Evolutionary conservation across 2,329 filamentous ascomycete species (phyloP).

Genomic region (Arthrinium puccinioides): DNA sequence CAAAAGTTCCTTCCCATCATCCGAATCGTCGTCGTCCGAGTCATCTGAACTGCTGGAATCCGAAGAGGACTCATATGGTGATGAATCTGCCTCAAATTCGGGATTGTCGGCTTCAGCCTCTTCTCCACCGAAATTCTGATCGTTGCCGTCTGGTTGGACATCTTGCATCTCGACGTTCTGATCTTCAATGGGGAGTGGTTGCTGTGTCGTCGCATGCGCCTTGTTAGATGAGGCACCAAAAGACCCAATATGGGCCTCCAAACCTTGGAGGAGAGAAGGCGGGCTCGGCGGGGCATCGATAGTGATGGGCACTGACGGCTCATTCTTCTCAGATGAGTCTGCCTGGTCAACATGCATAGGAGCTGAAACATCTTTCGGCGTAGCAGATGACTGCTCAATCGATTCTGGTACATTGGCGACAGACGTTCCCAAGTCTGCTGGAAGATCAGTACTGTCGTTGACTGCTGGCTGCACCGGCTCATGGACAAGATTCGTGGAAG

Average conservation of each 20-base stretch:
- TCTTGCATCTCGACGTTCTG: slow-evolving; percentile 12
- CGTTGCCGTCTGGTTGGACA: too few species aligned
- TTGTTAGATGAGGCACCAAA: slow-evolving; percentile 16
- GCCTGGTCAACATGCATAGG: slow-evolving; percentile 10
- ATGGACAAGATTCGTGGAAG: too few species aligned
- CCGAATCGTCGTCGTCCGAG: slow-evolving; percentile 52
- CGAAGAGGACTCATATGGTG: slow-evolving; percentile 63
- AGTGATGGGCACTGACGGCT: slow-evolving; percentile 1
- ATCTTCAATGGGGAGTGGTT: slow-evolving; percentile 5
- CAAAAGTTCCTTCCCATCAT: slow-evolving; percentile 64
- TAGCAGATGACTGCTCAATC: too few species aligned
- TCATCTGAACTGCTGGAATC: slow-evolving; percentile 53
- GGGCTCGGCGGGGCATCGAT: slow-evolving; percentile 19
- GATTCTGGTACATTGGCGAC: too few species aligned
- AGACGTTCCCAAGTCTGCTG: too few species aligned
- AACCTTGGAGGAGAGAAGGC: slow-evolving; percentile 23
- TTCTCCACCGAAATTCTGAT: background rate
- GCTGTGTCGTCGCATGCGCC: slow-evolving; percentile 2
- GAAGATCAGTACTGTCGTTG: too few species aligned
- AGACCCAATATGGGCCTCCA: slow-evolving; percentile 23
- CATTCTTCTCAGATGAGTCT: background rate
- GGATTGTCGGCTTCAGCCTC: slow-evolving; percentile 37
- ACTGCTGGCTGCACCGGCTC: too few species aligned
- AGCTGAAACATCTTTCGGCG: background rate
- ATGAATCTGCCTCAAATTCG: slow-evolving; percentile 82